These are phyloP conservation scores for Phialophora chinensis DNA, from an alignment of 2,329 filamentous ascomycete species.

Conservation along the genomic window DNA sequence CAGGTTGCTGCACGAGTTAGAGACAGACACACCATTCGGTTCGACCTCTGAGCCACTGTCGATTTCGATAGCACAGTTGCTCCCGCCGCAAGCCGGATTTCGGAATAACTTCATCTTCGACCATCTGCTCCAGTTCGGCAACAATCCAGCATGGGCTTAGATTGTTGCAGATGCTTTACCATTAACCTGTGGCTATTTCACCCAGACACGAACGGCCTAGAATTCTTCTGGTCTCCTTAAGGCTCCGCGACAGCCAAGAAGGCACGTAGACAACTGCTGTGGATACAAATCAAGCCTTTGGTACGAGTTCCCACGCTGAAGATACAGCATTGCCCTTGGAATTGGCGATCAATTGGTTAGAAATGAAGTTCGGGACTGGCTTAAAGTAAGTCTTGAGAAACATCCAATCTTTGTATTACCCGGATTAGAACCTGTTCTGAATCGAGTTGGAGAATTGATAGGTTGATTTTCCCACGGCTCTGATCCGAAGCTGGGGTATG, in stretches of 20 bases:
- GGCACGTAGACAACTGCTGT: not conserved
- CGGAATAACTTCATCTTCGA: constrained; percentile 38
- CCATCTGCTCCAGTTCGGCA: constrained; percentile 22
- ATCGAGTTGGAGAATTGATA: not conserved
- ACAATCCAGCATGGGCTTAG: not conserved
- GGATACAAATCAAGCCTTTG: not conserved
- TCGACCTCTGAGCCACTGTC: not conserved
- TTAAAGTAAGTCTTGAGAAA: not conserved
- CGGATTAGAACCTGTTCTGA: not conserved
- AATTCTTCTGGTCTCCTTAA: not conserved
- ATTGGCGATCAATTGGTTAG: not conserved
- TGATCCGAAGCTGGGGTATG: not conserved
- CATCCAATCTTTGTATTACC: too few species aligned
- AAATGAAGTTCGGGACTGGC: not conserved
- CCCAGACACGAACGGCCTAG: not conserved
- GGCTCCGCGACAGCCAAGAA: not conserved
- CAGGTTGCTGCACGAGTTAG: not conserved
- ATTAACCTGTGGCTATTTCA: not conserved
- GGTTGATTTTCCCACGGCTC: not conserved
- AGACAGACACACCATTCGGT: not conserved
- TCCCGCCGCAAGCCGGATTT: constrained; percentile 37
- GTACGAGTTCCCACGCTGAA: not conserved
- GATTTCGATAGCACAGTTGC: constrained; percentile 24
- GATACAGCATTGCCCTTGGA: not conserved
- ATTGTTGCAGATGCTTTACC: not conserved